Conservation (phyloP, 2,329 filamentous ascomycete genomes). For the Colletotrichum viniferum region DNA sequence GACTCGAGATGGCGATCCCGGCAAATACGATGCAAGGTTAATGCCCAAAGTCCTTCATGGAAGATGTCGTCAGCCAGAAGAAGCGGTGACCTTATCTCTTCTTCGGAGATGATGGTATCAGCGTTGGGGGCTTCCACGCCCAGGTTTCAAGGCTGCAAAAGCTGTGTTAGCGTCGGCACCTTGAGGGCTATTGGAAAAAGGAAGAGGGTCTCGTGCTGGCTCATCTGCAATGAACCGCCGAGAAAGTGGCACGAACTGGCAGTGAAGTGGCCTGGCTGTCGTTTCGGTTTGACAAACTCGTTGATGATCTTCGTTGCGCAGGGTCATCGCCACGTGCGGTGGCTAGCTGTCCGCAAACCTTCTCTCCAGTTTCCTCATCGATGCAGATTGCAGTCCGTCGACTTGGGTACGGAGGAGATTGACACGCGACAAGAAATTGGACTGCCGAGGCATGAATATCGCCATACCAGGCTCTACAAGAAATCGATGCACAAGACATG, state of each 20-base stretch:
- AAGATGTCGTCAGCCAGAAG: conserved; percentile 5
- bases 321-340: neutral
- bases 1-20: neutral
- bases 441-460: neutral
- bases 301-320: neutral
- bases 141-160: neutral
- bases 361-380: neutral
- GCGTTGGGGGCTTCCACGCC: neutral
- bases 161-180: conserved; percentile 6
- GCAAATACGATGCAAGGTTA: neutral
- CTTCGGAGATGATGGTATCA: neutral
- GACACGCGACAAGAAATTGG: neutral
- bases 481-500: neutral
- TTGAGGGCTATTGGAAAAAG: neutral
- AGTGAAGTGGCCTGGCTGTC: neutral
- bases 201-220: neutral
- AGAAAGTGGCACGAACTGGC: neutral
- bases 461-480: neutral
- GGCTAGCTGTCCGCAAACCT: neutral
- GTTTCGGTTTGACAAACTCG: conserved; percentile 8
- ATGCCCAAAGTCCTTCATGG: neutral
- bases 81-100: conserved; percentile 14
- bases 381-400: neutral
- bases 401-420: neutral
- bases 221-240: neutral